Base-by-base conservation (phyloP, 164 flowering plant genomes). In the Vitis rotundifolia region DNA sequence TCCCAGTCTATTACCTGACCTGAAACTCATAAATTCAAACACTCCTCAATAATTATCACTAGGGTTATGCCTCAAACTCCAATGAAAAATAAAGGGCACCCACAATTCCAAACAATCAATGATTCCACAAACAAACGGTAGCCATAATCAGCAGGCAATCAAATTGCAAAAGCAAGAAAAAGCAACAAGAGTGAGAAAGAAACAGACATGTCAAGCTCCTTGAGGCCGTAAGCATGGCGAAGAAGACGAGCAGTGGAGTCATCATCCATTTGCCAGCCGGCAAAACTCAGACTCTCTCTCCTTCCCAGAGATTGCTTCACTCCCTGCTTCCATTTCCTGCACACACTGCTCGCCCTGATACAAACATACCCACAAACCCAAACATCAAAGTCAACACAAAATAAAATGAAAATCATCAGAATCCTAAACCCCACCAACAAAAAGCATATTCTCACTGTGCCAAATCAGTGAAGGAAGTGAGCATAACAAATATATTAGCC, bases 211-310 rank as follows among this genome's bases (percentile, higher is more conserved):
- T 92, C 97, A 26, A 95, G 96, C 70, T 95, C 94, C 81, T 87
- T 87, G 84, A 95, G 97, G 76, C 76, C 74, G 69, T 88, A 84
- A 28, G 96, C 98, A 51, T 71, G 65, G 51, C 70, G 79, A 65
- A 92, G 87, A 9, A 95, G 81, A 13, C 97, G 89, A 37, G 91
- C 85, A 48, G 88, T 87, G 71, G 97, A 88, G 2, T 90, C 90
- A 76, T 95, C 97, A 49, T 91, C 96, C 93, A 90, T 90, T 74
- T 88, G 92, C 86, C 90, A 87, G 12, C 96, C 94, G 60, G 94
- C 83, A 68, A 95, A 92, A 81, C 92, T 89, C 79, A 92, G 70
- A 50, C 69, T 83, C 72, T 87, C 78, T 65, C 84, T 91, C 71
- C 91, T 67, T 4, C 87, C 97, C 52, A 90, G 50, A 3, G 94